Evolutionary conservation across 2,329 filamentous ascomycete species (phyloP).

Genomic region (Colletotrichum tanaceti): DNA sequence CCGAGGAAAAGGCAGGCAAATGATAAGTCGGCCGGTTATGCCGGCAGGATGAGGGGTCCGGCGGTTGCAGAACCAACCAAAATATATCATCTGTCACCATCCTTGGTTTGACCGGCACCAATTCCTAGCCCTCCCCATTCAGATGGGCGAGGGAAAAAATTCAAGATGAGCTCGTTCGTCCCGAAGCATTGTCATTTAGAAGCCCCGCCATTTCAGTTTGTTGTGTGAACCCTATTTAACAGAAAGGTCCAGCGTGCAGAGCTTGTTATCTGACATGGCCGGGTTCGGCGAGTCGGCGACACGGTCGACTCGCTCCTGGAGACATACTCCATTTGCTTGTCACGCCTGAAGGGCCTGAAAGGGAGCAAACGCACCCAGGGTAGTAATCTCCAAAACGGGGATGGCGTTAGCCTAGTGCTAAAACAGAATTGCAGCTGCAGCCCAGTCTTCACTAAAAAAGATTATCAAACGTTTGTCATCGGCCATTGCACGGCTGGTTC

Average conservation of each 20-base stretch:
- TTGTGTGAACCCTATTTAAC: neutral
- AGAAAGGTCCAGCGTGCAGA: neutral
- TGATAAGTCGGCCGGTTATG: neutral
- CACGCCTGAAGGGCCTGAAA: conserved; percentile 54
- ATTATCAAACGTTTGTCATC: conserved; percentile 57
- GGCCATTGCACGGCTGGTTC: conserved; percentile 55
- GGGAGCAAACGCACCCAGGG: conserved; percentile 46
- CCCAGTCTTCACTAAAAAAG: conserved; percentile 54
- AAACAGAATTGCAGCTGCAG: conserved; percentile 47
- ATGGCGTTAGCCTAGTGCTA: conserved; percentile 51
- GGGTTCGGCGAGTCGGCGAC: conserved; percentile 60
- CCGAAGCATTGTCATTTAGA: neutral
- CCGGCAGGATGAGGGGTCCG: neutral
- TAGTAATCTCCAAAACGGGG: conserved; percentile 57
- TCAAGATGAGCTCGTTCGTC: neutral
- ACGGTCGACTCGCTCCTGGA: conserved; percentile 58
- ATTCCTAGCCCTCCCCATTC: neutral
- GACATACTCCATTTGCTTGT: conserved; percentile 60
- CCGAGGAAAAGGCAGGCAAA: neutral
- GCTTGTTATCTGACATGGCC: conserved; percentile 45
- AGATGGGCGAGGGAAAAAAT: neutral
- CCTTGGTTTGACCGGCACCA: neutral
- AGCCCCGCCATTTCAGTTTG: neutral
- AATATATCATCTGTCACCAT: neutral
- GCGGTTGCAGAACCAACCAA: conserved; percentile 31